Conservation (phyloP, 768 basidiomycete genomes). For the Agrocybe chaxingu region DNA sequence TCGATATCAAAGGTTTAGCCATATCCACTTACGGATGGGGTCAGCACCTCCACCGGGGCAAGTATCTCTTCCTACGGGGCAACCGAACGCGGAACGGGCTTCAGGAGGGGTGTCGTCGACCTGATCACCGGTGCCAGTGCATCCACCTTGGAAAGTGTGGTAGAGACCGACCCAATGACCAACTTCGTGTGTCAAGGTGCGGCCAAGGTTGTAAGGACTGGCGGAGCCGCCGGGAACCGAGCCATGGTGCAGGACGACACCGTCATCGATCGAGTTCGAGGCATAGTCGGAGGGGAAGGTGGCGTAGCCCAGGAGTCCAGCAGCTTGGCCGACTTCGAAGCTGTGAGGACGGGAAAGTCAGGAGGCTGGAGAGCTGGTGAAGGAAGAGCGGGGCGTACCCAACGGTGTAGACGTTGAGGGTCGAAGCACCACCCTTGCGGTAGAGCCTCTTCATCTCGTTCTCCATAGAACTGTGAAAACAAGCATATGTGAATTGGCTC, state of each 20-base stretch:
- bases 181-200: constrained; percentile 24
- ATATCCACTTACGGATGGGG: too few relatives aligned
- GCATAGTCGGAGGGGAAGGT: constrained; percentile 37
- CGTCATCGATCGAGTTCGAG: constrained; percentile 32
- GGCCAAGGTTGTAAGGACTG: constrained; percentile 23
- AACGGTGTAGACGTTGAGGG: constrained; percentile 2
- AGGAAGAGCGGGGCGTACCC: not conserved
- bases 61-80: too few relatives aligned
- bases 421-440: constrained; percentile 31
- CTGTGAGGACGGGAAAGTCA: constrained; percentile 28
- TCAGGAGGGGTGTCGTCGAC: too few relatives aligned
- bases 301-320: constrained; percentile 27
- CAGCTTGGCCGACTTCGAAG: constrained; percentile 25
- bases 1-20: too few relatives aligned
- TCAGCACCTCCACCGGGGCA: too few relatives aligned
- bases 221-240: not conserved
- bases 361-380: constrained; percentile 18
- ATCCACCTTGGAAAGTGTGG: constrained; percentile 30
- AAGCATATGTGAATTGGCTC: constrained; percentile 15
- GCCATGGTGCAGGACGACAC: constrained; percentile 23
- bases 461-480: too few relatives aligned
- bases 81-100: too few relatives aligned
- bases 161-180: constrained; percentile 35
- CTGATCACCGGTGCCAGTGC: too few relatives aligned
- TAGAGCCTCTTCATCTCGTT: constrained; percentile 31